Percentiles rank a stretch among this genome's conserved stretches.
Conservation (phyloP, 441 rosid genomes). For the Gossypium gossypioides region DNA sequence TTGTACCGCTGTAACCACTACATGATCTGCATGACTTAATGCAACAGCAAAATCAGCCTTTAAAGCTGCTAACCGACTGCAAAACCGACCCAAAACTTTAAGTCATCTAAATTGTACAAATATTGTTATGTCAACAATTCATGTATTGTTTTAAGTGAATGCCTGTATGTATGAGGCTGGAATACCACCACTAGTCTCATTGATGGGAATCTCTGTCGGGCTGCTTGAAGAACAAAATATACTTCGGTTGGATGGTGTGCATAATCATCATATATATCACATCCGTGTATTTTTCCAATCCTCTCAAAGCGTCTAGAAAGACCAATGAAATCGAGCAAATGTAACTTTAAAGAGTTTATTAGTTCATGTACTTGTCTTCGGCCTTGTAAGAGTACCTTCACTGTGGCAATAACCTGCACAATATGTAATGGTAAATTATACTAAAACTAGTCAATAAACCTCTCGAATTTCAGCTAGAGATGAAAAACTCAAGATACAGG, state of each 20-base stretch:
- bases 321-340: constrained; percentile 19
- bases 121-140: neutral
- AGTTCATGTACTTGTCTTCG: constrained; percentile 6
- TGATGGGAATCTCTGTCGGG: constrained; percentile 19
- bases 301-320: constrained; percentile 23
- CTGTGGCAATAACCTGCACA: constrained; percentile 23
- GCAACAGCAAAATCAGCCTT: constrained; percentile 22
- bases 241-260: constrained; percentile 35
- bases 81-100: neutral
- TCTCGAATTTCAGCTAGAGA: neutral
- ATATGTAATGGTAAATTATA: neutral
- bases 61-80: constrained; percentile 22
- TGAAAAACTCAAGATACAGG: neutral
- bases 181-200: constrained; percentile 19
- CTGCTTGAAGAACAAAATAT: constrained; percentile 27
- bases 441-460: neutral
- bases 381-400: constrained; percentile 15
- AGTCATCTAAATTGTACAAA: neutral
- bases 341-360: constrained; percentile 9
- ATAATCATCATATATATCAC: constrained; percentile 22
- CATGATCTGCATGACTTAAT: constrained; percentile 19
- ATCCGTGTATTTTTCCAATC: constrained; percentile 21
- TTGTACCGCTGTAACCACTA: constrained; percentile 21
- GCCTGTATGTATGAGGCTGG: constrained; percentile 32
- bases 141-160: neutral